Evolutionary conservation across 345 rosid genomes (phyloP).

Genomic region (Salix arbutifolia): DNA sequence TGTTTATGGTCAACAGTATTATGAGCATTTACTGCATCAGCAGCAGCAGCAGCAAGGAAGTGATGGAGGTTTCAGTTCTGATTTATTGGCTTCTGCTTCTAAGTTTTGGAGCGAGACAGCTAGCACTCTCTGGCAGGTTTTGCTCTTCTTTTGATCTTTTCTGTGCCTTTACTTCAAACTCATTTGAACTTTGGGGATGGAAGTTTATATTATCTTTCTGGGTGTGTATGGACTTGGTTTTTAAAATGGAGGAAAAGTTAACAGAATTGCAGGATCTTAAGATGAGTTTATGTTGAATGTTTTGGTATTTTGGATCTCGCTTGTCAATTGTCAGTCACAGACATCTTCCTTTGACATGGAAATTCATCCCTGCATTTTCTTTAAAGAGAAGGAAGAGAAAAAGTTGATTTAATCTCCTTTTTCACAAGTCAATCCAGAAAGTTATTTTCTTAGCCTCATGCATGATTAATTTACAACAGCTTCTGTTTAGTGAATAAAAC

Average conservation of each 20-base stretch:
- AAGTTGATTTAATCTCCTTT: background rate
- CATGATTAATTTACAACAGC: background rate
- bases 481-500: background rate
- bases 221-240: no score
- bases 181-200: background rate
- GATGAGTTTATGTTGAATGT: no score
- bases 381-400: no score
- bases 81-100: conserved; percentile 38
- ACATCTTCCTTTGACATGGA: no score
- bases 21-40: conserved; percentile 5
- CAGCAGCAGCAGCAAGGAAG: background rate
- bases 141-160: background rate
- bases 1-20: conserved; percentile 5
- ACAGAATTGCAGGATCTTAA: no score
- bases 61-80: conserved; percentile 29
- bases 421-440: background rate
- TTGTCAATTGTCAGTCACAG: no score
- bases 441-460: background rate
- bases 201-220: background rate
- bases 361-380: no score
- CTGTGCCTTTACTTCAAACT: background rate
- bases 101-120: conserved; percentile 58
- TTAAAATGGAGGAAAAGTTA: no score
- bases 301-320: no score
- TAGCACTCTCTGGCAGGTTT: conserved; percentile 53